Evolutionary conservation across 2,329 filamentous ascomycete species (phyloP).

Genomic region (Aspergillus texensis): DNA sequence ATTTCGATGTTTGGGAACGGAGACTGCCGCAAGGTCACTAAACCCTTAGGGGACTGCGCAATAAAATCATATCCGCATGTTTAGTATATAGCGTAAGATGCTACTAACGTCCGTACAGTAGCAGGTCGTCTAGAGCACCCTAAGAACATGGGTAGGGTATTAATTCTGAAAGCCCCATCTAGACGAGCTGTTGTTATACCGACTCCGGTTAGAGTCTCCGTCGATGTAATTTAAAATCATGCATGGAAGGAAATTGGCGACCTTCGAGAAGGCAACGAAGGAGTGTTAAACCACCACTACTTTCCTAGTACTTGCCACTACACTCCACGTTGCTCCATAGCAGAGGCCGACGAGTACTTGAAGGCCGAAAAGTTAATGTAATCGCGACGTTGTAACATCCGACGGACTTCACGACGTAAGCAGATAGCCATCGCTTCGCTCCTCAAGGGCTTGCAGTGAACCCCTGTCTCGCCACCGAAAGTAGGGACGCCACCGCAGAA

Average conservation of each 20-base stretch:
- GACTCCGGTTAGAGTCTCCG: constrained; percentile 7
- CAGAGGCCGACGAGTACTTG: constrained; percentile 4
- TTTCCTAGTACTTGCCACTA: constrained; percentile 2
- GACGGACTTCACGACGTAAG: constrained; percentile 1
- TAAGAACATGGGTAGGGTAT: background rate
- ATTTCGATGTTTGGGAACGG: background rate
- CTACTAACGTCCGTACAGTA: constrained; percentile 6
- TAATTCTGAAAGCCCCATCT: constrained; percentile 2
- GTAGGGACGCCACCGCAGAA: constrained; percentile 15
- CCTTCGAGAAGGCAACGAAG: constrained; percentile 16
- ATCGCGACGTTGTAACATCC: background rate
- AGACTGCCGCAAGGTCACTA: background rate
- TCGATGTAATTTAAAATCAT: constrained; percentile 8
- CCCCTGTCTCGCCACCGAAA: constrained; percentile 1
- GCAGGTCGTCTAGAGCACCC: constrained; percentile 5
- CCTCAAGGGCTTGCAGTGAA: constrained; percentile 6
- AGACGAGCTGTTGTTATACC: constrained; percentile 3
- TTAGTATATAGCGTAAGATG: background rate
- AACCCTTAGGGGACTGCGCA: background rate
- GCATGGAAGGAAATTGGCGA: constrained; percentile 15
- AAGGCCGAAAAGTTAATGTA: background rate
- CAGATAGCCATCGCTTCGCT: background rate
- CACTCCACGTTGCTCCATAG: constrained; percentile 7
- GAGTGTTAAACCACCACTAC: background rate
- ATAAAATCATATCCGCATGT: background rate